Percentiles rank a stretch among this genome's conserved stretches.
Conservation (phyloP, 371 early-diverging fungal genomes). For the Rhizomucor pusillus region DNA sequence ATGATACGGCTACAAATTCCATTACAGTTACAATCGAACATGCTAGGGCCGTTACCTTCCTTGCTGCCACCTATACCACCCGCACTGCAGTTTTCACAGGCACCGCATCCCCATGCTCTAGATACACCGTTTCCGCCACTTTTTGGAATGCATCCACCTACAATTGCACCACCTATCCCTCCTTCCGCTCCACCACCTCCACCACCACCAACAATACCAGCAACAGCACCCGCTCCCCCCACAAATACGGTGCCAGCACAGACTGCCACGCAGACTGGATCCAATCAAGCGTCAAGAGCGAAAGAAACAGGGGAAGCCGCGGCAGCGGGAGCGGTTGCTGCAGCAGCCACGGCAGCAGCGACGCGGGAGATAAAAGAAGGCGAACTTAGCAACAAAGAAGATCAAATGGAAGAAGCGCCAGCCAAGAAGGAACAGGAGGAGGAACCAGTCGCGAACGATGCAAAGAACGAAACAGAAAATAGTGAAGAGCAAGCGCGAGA, state of each 20-base stretch:
- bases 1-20: constrained; percentile 1
- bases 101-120: too few relatives aligned
- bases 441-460: neutral
- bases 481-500: neutral
- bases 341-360: neutral
- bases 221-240: constrained; percentile 2
- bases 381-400: neutral
- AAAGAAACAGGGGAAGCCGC: neutral
- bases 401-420: neutral
- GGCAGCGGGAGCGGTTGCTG: neutral
- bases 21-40: neutral
- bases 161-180: neutral
- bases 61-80: neutral
- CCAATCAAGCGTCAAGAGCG: neutral
- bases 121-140: too few relatives aligned
- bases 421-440: neutral
- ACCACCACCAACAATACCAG: constrained; percentile 1
- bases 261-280: neutral
- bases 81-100: too few relatives aligned
- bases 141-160: constrained; percentile 1
- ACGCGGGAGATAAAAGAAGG: neutral
- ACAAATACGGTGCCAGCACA: neutral
- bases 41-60: neutral
- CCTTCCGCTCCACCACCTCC: neutral
- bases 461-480: neutral